Percentiles rank a stretch among this genome's conserved stretches.
Conservation (phyloP, 306 rosid species). For the Parietaria judaica region DNA sequence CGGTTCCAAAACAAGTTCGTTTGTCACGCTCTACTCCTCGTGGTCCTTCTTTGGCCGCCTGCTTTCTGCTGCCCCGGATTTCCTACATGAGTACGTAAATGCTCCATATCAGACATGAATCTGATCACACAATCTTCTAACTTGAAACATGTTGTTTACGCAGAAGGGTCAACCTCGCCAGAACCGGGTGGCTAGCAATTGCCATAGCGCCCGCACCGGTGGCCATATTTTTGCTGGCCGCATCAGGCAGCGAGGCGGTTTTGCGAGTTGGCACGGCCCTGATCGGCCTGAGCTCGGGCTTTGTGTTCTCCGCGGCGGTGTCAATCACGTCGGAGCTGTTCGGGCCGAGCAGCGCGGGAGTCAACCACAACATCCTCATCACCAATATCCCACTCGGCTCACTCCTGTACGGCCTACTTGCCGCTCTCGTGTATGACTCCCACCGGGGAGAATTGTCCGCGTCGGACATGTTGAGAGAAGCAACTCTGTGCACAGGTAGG, state of each 20-base stretch:
- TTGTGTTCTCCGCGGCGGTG: conserved; percentile 91
- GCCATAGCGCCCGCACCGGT: conserved; percentile 78
- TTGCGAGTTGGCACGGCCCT: conserved; percentile 59
- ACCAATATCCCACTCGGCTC: conserved; percentile 89
- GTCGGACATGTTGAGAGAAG: conserved; percentile 23
- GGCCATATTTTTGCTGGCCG: conserved; percentile 62
- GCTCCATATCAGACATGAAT: not conserved
- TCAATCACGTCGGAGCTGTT: conserved; percentile 85
- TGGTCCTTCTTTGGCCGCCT: conserved; percentile 85
- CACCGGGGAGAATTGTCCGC: conserved; percentile 20
- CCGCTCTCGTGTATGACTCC: conserved; percentile 56
- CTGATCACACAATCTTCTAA: not conserved
- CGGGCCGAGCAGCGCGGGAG: conserved; percentile 66
- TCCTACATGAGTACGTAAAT: conserved; percentile 50
- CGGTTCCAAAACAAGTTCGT: conserved; percentile 39
- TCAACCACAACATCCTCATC: conserved; percentile 82
- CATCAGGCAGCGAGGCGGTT: conserved; percentile 39
- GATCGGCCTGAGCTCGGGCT: conserved; percentile 80
- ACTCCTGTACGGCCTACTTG: conserved; percentile 70
- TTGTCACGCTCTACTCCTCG: conserved; percentile 70
- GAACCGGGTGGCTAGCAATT: conserved; percentile 83
- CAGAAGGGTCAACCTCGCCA: conserved; percentile 75
- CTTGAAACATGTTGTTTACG: conserved; percentile 11
- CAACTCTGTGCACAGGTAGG: conserved; percentile 57
- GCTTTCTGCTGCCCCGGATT: conserved; percentile 74